Conservation (phyloP, 768 basidiomycete genomes). For the Termitomyces sp. region DNA sequence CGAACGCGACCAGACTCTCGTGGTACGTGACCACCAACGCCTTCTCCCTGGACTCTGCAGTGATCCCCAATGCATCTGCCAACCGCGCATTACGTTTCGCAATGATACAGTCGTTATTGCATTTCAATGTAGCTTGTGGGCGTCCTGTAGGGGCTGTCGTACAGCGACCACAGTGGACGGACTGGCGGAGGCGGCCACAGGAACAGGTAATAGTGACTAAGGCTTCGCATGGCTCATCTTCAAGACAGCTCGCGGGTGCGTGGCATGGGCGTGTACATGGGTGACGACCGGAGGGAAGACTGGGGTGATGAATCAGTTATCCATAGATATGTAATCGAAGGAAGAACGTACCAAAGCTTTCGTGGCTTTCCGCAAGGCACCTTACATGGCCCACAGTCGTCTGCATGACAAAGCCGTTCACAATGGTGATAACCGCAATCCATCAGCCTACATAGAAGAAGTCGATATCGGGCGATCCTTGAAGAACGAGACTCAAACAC, state of each 20-base stretch:
- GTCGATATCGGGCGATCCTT: neutral
- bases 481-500: constrained; percentile 23
- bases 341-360: constrained; percentile 62
- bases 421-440: constrained; percentile 91
- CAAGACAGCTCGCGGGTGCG: constrained; percentile 82
- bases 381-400: constrained; percentile 75
- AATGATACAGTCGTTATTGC: constrained; percentile 79
- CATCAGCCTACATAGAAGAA: constrained; percentile 46
- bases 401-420: constrained; percentile 77
- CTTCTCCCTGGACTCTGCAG: constrained; percentile 43
- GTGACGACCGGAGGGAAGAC: constrained; percentile 62
- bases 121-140: constrained; percentile 47
- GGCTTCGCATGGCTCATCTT: constrained; percentile 73
- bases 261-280: constrained; percentile 82
- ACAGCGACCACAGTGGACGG: constrained; percentile 68
- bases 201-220: constrained; percentile 70
- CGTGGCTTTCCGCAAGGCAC: constrained; percentile 84
- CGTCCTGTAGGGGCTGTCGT: constrained; percentile 44
- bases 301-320: constrained; percentile 22
- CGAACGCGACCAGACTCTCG: constrained; percentile 63
- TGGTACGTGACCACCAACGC: constrained; percentile 48
- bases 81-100: constrained; percentile 85
- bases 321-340: neutral
- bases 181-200: constrained; percentile 80
- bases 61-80: constrained; percentile 92